Base-by-base conservation (phyloP, 129 eudicot genomes). In the Centella asiatica region DNA sequence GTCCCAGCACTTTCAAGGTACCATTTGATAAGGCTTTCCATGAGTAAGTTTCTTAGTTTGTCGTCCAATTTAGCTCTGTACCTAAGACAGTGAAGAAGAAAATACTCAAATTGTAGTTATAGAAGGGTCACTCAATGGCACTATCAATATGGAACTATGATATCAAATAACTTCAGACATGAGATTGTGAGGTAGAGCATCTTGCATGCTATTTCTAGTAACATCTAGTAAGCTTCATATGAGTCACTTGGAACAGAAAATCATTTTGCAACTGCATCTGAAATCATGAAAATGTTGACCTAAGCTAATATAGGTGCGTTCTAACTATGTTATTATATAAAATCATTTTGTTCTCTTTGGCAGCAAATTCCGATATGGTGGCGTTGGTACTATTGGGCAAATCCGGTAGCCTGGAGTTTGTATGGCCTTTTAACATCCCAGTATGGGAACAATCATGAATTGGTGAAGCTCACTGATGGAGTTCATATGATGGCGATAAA, bases 361-460 rank as follows among this genome's bases (percentile, higher is more conserved):
- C 78, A 88, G 97, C 86, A 86, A 75, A 79, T 90, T 44, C 97
- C 97, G 1, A 52, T 81, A 65, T 90, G 93, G 85, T 90, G 97
- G 97, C 80, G 95, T 79, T 90, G 97, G 97, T 86, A 83, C 72
- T 90, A 86, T 49, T 90, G 95, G 95, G 95, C 81, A 5, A 86
- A 86, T 74, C 97, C 97, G 7, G 76, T 86, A 62, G 89, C 97
- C 5, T 90, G 97, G 97, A 90, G 93, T 57, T 81, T 90, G 33
- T 86, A 90, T 46, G 97, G 97, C 29, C 93, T 90, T 60, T 71
- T 90, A 48, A 79, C 92, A 20, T 86, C 97, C 27, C 97, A 90
- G 44, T 90, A 90, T 11, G 95, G 97, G 29, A 84, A 86, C 49
- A 48, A 83, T 48, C 68, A 75, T 34, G 86, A 75, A 45, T 77